A percentile compares a stretch with the other conserved stretches of the same genome.
Evolutionary conservation across 768 basidiomycete genomes (phyloP).

Genomic region (Leucosporidium yakuticum): DNA sequence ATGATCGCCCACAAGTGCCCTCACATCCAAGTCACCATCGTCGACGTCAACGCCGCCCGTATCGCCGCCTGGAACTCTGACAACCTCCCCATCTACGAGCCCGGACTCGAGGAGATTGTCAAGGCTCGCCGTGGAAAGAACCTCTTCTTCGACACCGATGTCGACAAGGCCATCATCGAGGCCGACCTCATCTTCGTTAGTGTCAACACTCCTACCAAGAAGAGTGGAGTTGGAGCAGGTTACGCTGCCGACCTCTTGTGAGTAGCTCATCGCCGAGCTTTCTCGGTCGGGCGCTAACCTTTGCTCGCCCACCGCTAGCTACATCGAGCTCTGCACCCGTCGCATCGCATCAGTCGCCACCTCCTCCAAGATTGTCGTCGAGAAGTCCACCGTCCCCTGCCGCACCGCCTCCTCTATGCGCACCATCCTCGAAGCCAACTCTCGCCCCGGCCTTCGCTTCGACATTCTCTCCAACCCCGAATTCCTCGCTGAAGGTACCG

Average conservation of each 20-base stretch:
- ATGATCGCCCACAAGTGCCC: constrained; percentile 41
- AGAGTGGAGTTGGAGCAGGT: constrained; percentile 92
- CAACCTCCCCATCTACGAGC: constrained; percentile 91
- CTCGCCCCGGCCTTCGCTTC: constrained; percentile 79
- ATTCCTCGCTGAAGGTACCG: constrained; percentile 97
- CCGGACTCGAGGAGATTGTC: constrained; percentile 87
- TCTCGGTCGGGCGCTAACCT: background rate
- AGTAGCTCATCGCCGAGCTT: constrained; percentile 39
- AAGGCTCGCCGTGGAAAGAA: constrained; percentile 82
- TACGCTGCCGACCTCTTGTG: constrained; percentile 98
- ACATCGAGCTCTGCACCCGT: constrained; percentile 93
- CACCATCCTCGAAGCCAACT: constrained; percentile 97
- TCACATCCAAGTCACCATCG: constrained; percentile 89
- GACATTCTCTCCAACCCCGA: constrained; percentile 99
- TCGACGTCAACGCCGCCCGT: constrained; percentile 89
- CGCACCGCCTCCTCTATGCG: constrained; percentile 99
- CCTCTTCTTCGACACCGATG: constrained; percentile 93
- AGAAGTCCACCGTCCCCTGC: constrained; percentile 98
- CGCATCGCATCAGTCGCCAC: constrained; percentile 87
- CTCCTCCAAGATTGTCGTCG: constrained; percentile 94
- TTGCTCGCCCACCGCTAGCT: constrained; percentile 53
- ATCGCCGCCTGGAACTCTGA: constrained; percentile 89
- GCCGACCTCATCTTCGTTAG: constrained; percentile 98
- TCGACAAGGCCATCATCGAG: constrained; percentile 75
- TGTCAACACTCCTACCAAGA: constrained; percentile 99